Conservation (phyloP, 176 grass and related monocot species). For the Oryza glaberrima region DNA sequence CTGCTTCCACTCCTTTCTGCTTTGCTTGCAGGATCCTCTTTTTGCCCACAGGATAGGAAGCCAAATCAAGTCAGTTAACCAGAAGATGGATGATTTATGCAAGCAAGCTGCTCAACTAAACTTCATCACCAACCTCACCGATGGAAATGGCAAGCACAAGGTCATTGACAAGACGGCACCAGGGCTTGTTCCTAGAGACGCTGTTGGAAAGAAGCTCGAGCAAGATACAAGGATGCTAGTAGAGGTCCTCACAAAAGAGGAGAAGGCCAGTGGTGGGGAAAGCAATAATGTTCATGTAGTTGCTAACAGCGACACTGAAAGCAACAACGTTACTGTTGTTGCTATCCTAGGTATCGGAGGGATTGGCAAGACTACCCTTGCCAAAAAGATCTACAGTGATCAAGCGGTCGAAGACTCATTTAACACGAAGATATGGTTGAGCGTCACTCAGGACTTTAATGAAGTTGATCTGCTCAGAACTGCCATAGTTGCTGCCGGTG, state of each 20-base stretch:
- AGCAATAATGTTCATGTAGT: no score
- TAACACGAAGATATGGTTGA: no score
- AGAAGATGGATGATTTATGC: slow-evolving; percentile 18
- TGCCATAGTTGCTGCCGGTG: no score
- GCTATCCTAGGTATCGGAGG: slow-evolving; percentile 34
- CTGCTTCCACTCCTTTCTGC: background rate
- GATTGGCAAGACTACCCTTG: slow-evolving; percentile 41
- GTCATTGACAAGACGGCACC: background rate
- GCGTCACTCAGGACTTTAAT: no score
- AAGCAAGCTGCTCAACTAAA: background rate
- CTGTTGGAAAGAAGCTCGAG: slow-evolving; percentile 33
- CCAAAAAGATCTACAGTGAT: slow-evolving; percentile 28
- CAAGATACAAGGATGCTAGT: slow-evolving; percentile 15
- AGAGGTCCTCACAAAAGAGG: slow-evolving; percentile 5
- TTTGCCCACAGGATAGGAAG: background rate
- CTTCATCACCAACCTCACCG: background rate
- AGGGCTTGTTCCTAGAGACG: background rate
- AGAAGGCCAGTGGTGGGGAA: no score
- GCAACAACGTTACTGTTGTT: background rate
- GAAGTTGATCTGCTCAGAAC: no score
- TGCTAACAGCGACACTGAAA: background rate
- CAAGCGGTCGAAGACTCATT: background rate
- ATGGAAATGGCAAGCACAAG: no score
- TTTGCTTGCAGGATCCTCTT: background rate
- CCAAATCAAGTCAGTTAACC: slow-evolving; percentile 31